A percentile compares a stretch with the other conserved stretches of the same genome.
Conservation (phyloP, 352 stramenopile species). For the Globisporangium emineosum region DNA sequence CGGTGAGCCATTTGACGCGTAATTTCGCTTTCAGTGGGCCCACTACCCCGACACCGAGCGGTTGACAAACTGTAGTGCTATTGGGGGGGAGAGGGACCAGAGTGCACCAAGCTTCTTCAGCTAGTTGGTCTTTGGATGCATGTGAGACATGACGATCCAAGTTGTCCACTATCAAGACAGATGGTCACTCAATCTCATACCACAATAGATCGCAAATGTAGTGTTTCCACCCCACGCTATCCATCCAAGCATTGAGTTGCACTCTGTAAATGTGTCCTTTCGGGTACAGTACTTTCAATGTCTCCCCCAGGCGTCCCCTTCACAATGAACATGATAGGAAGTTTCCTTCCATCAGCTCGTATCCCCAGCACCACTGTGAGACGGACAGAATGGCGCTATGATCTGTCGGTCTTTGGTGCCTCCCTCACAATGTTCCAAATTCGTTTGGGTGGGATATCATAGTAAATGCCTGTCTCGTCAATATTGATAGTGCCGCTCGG, state of each 20-base stretch:
- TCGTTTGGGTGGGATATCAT: constrained; percentile 14
- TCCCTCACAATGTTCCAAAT: constrained; percentile 14
- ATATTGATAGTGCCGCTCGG: neutral
- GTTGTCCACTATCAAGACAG: constrained; percentile 22
- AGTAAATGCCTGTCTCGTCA: constrained; percentile 23
- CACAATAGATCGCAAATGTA: constrained; percentile 14
- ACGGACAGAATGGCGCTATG: constrained; percentile 17
- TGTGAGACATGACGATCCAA: neutral
- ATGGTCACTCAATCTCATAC: constrained; percentile 3
- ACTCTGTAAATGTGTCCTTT: constrained; percentile 17
- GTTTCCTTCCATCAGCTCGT: constrained; percentile 20
- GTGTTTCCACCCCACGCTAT: constrained; percentile 2
- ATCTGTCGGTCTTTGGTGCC: constrained; percentile 10
- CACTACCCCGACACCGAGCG: no score
- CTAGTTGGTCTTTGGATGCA: no score
- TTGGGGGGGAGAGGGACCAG: no score
- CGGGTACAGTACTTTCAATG: constrained; percentile 19
- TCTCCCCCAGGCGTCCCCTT: constrained; percentile 10
- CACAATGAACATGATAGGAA: constrained; percentile 24
- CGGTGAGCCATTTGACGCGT: no score
- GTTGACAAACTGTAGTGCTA: no score
- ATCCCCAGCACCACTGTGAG: constrained; percentile 19
- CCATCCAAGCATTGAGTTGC: constrained; percentile 28
- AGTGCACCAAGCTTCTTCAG: no score
- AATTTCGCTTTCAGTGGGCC: no score